phyloP scores from a whole-genome alignment of 495 filamentous ascomycete species.

The Tuber umbilicatum region DNA sequence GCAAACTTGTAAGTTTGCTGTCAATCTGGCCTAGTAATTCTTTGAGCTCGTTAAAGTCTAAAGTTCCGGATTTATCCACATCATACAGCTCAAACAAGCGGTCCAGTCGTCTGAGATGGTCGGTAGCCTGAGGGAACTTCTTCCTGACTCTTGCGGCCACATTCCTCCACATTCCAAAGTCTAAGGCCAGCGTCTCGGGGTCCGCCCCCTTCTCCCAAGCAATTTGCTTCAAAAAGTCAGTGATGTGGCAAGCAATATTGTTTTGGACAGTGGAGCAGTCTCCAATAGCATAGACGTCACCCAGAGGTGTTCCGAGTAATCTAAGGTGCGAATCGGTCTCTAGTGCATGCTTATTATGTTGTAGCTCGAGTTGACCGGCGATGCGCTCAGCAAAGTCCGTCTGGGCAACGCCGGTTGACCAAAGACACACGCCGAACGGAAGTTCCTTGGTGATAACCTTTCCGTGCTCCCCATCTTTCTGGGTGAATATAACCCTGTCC shows the following conservation, averaged over 20 bases:
- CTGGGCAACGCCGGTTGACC: constrained; percentile 95
- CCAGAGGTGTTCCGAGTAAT: constrained; percentile 80
- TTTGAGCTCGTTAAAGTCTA: constrained; percentile 85
- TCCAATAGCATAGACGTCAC: constrained; percentile 96
- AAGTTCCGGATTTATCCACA: constrained; percentile 80
- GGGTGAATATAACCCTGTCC: constrained; percentile 81
- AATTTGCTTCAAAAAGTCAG: constrained; percentile 78
- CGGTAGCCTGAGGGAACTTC: constrained; percentile 86
- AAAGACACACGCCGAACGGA: constrained; percentile 92
- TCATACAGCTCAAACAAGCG: constrained; percentile 87
- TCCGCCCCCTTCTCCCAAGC: constrained; percentile 89
- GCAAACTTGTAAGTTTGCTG: constrained; percentile 76
- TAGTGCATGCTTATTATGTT: constrained; percentile 84
- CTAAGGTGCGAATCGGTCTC: constrained; percentile 95
- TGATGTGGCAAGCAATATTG: constrained; percentile 79
- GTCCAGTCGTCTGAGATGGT: constrained; percentile 83
- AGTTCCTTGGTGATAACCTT: constrained; percentile 78
- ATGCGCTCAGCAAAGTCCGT: constrained; percentile 69
- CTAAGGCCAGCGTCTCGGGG: constrained; percentile 72
- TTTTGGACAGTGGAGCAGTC: constrained; percentile 96
- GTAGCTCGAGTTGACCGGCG: constrained; percentile 59
- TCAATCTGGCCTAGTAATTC: constrained; percentile 87
- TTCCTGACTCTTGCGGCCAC: constrained; percentile 76
- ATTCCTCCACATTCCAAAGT: constrained; percentile 77
- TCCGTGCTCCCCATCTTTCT: constrained; percentile 62